Percentiles rank a stretch among this genome's conserved stretches.
phyloP scores from a whole-genome alignment of 192 early-diverging fungal species.

The Radiomyces spectabilis region DNA sequence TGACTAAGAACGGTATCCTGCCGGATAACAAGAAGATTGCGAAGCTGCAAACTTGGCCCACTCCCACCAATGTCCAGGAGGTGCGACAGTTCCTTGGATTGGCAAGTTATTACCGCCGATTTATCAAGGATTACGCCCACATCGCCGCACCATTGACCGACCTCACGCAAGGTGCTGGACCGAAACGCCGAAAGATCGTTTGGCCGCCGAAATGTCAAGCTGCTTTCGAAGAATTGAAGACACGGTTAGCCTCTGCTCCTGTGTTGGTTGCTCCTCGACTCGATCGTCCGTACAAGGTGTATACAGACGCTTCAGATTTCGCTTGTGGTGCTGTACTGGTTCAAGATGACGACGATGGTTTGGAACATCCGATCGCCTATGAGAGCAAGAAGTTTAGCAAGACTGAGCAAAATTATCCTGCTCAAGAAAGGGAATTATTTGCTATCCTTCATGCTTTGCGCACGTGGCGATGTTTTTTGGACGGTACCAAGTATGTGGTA shows the following conservation, averaged over 20 bases:
- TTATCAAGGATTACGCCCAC: conserved; percentile 27
- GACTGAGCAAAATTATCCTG: conserved; percentile 23
- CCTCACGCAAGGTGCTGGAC: conserved; percentile 12
- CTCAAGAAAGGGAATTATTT: conserved; percentile 11
- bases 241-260: background rate
- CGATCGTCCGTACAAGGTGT: background rate
- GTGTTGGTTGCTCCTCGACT: background rate
- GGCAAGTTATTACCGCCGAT: conserved; percentile 27
- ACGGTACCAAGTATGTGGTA: too few relatives aligned
- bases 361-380: conserved; percentile 18
- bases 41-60: conserved; percentile 16
- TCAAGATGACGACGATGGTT: conserved; percentile 3
- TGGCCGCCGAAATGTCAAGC: background rate
- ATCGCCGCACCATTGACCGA: conserved; percentile 23
- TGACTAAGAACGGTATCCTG: conserved; percentile 9
- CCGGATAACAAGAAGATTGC: conserved; percentile 15
- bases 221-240: background rate
- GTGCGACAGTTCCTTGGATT: conserved; percentile 28
- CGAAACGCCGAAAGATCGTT: background rate
- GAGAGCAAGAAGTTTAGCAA: conserved; percentile 17
- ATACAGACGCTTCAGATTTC: background rate
- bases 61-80: conserved; percentile 5
- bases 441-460: background rate
- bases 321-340: background rate
- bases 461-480: background rate